Evolutionary conservation across 306 rosid species (phyloP), one percentile per base, ranked within the genome.

Genomic region (Dalbergia cultrata): DNA sequence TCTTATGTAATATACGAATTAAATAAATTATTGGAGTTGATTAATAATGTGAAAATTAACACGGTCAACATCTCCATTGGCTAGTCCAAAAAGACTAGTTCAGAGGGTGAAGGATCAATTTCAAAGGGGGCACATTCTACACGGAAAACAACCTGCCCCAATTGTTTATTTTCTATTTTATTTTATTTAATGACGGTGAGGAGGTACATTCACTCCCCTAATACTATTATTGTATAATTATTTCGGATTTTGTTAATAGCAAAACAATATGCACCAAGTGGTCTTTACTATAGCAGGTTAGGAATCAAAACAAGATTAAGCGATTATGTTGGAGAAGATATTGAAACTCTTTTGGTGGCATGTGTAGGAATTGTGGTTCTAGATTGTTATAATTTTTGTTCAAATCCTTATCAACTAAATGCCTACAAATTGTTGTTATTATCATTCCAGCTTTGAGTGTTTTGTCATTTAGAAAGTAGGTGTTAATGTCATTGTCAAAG

Each of bases 21-120:
- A 18, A 19, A 19, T 58, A 54, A 35, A 54, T 14, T 47, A 61
- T 62, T 2, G 13, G 10, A 12, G 41, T 43, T 21, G 56, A 19
- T 58, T 43, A 60, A 3, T 21, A 61, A 62, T 47, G 71, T 17
- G 16, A 12, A 49, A 35, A 14, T 14, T 52, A 45, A 52, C 75
- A 8, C 31, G 50, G 83, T 71, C 85, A 74, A 77, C 71, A 66
- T 66, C 71, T 65, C 77, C 17, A 19, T 72, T 76, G 70, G 43
- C 5, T 73, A 68, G 61, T 71, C 71, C 63, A 61, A 72, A 69
- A 79, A 70, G 79, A 43, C 70, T 71, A 35, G 66, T 33, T 62
- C 6, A 59, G 52, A 73, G 45, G 85, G 82, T 76, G 83, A 44
- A 60, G 44, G 47, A 86, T 83, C 87, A 80, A 66, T 76, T 79